Percentiles rank a stretch among this genome's conserved stretches.
These are phyloP conservation scores for Abrus precatorius DNA, from an alignment of 306 rosid species.

Conservation along the genomic window DNA sequence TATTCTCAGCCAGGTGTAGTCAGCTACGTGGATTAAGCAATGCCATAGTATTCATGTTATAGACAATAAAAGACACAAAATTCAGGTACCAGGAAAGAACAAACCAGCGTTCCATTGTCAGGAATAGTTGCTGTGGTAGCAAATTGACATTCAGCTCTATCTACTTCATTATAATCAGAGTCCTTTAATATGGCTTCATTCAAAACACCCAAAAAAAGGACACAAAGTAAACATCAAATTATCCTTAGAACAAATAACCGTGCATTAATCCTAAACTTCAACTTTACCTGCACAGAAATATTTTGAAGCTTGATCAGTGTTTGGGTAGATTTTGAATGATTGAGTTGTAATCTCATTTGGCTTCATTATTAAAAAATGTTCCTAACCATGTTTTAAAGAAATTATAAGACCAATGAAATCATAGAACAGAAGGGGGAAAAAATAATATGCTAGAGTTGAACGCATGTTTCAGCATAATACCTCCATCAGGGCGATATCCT, in stretches of 20 bases:
- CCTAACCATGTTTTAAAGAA: constrained; percentile 56
- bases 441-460: constrained; percentile 20
- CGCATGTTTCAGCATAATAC: constrained; percentile 54
- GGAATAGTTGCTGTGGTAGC: constrained; percentile 80
- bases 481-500: constrained; percentile 89
- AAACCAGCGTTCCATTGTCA: constrained; percentile 90
- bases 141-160: constrained; percentile 96
- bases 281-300: constrained; percentile 80
- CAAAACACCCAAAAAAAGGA: constrained; percentile 28
- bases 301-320: constrained; percentile 89
- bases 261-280: constrained; percentile 33
- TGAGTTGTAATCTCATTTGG: constrained; percentile 70
- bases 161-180: constrained; percentile 86
- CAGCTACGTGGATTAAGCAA: constrained; percentile 14
- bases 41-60: background rate
- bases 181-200: constrained; percentile 89
- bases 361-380: constrained; percentile 89
- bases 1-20: constrained; percentile 10
- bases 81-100: constrained; percentile 33
- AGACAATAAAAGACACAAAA: constrained; percentile 1
- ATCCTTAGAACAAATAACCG: constrained; percentile 10
- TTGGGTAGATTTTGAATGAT: constrained; percentile 82
- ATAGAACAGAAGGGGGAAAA: constrained; percentile 17
- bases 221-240: constrained; percentile 18
- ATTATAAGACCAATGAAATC: constrained; percentile 22